Base-by-base conservation (phyloP, 2,329 filamentous ascomycete species). In the Hirsutella minnesotensis region DNA sequence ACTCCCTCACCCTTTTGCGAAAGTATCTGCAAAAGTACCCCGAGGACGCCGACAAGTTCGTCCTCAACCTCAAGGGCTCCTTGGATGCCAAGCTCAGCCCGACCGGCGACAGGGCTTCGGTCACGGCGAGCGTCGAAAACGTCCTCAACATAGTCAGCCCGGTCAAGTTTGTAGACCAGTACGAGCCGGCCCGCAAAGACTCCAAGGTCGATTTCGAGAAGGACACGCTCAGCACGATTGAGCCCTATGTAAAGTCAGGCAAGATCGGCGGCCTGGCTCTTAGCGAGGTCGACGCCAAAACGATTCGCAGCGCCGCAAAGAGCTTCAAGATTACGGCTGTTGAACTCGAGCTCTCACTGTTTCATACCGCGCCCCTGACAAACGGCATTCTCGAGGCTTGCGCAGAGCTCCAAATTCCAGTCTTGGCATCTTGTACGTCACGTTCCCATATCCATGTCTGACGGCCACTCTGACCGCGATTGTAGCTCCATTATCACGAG, bases 1-100 rank as follows among this genome's bases (percentile, higher is more conserved):
- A 82, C 61, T 64, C 58, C 53, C 76, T 81, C 52, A 70, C 73
- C 27, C 60, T 83, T 9, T 59, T 84, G 24, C 69, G 75, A 46
- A 64, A 68, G 21, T 84, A 83, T 61, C 81, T 84, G 53, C 67
- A 67, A 27, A 68, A 71, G 46, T 73, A 83, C 53, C 79, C 81
- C 1, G 73, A 79, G 47, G 75, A 83, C 48, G 77, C 78, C 8
- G 64, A 70, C 40, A 76, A 77, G 53, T 67, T 83, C 9, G 67
- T 80, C 10, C 59, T 84, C 38, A 70, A 68, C 51, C 69, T 84
- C 54, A 84, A 84, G 61, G 79, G 79, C 22, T 18, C 22, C 3
- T 5, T 44, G 12, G 73, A 68, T 8, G 31, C 65, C 27, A 55
- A 69, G 36, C 45, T 58, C 2, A 49, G 55, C 5, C 66, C 70